These are phyloP conservation scores for Pythium biforme DNA, from an alignment of 352 stramenopile species.

Conservation along the genomic window DNA sequence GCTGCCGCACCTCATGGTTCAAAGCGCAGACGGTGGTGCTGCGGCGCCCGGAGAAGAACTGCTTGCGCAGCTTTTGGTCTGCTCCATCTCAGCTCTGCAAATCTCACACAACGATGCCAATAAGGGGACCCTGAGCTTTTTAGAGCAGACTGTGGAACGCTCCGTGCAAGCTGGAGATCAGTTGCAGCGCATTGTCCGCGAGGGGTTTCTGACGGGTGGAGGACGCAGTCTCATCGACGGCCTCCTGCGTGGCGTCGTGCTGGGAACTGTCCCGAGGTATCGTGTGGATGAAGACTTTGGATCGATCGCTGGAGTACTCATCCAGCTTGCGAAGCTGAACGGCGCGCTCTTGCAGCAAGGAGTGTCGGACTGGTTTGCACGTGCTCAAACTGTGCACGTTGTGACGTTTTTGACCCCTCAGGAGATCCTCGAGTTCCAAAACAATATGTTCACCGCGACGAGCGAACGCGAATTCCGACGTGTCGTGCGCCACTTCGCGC, in stretches of 20 bases:
- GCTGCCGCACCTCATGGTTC: constrained; percentile 76
- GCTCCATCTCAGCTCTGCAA: constrained; percentile 81
- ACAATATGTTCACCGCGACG: constrained; percentile 54
- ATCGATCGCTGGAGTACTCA: constrained; percentile 67
- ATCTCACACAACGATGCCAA: constrained; percentile 94
- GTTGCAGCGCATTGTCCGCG: constrained; percentile 28
- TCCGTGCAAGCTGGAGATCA: constrained; percentile 22
- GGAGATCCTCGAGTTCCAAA: constrained; percentile 64
- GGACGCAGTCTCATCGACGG: constrained; percentile 55
- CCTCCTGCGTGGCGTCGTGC: constrained; percentile 60
- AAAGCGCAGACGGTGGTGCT: constrained; percentile 13
- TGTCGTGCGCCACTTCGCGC: constrained; percentile 74
- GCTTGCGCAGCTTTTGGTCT: constrained; percentile 82
- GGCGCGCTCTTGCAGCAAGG: constrained; percentile 55
- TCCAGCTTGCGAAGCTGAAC: constrained; percentile 69
- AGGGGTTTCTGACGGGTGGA: constrained; percentile 24
- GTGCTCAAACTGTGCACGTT: constrained; percentile 38
- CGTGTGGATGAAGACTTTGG: constrained; percentile 82
- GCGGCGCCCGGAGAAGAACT: constrained; percentile 34
- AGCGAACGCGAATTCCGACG: constrained; percentile 77
- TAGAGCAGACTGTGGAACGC: constrained; percentile 63
- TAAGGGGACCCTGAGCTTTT: constrained; percentile 91
- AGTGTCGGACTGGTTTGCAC: constrained; percentile 63
- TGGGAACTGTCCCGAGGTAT: constrained; percentile 53
- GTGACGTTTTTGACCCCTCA: constrained; percentile 60